Percentiles rank a stretch among this genome's conserved stretches.
Evolutionary conservation across 306 rosid species (phyloP).

Genomic region (Pueraria montana): DNA sequence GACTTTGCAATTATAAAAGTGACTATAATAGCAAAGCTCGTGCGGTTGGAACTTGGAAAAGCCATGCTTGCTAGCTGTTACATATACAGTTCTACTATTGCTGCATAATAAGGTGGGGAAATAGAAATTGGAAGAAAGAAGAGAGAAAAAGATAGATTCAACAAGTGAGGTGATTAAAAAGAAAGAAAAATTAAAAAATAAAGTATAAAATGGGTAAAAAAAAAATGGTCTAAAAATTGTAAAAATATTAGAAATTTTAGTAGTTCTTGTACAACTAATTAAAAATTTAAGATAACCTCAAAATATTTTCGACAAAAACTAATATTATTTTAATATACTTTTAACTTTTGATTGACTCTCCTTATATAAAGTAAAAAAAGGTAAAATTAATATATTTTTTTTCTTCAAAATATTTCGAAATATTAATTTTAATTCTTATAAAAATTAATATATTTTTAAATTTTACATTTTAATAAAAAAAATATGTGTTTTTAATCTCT

Average conservation of each 20-base stretch:
- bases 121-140: background rate
- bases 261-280: background rate
- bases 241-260: background rate
- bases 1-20: conserved; percentile 49
- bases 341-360: too few relatives aligned
- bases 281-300: background rate
- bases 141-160: background rate
- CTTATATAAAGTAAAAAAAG: too few relatives aligned
- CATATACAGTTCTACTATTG: conserved; percentile 2
- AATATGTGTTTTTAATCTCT: too few relatives aligned
- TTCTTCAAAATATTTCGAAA: too few relatives aligned
- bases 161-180: background rate
- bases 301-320: background rate
- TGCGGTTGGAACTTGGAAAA: conserved; percentile 32
- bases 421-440: too few relatives aligned
- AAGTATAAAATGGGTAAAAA: background rate
- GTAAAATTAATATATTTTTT: too few relatives aligned
- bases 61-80: conserved; percentile 24
- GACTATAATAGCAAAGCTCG: conserved; percentile 37
- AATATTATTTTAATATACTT: background rate
- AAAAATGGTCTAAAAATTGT: background rate
- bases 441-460: too few relatives aligned
- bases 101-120: background rate
- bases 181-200: background rate
- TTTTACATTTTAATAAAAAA: too few relatives aligned